phyloP scores from a whole-genome alignment of 2,329 filamentous ascomycete genomes.

The Penicillium frequentans region DNA sequence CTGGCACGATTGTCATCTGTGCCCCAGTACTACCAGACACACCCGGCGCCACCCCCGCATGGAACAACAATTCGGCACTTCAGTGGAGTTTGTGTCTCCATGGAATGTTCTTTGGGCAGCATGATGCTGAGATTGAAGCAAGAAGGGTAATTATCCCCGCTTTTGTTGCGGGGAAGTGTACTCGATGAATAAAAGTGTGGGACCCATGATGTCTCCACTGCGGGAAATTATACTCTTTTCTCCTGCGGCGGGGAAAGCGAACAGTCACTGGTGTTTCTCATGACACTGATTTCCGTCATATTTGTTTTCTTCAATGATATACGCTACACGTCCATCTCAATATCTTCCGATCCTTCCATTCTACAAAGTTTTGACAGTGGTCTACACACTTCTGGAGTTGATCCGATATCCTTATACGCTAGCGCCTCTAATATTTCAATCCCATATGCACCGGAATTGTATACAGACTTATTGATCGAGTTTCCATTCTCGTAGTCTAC shows the following conservation, averaged over 20 bases:
- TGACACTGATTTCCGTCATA: no score
- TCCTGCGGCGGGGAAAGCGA: not conserved
- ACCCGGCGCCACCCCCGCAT: no score
- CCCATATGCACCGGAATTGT: not conserved
- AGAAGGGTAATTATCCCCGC: slow-evolving; percentile 8
- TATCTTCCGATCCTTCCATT: not conserved
- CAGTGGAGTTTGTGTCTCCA: slow-evolving; percentile 1
- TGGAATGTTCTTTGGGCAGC: slow-evolving; percentile 1
- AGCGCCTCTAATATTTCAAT: not conserved
- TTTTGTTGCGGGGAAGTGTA: not conserved
- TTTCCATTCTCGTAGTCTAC: no score
- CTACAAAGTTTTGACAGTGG: not conserved
- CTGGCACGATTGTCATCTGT: not conserved
- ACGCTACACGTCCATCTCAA: not conserved
- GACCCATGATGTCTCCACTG: slow-evolving; percentile 1
- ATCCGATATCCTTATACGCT: not conserved
- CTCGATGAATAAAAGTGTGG: not conserved
- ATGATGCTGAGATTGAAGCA: not conserved
- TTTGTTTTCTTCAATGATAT: no score
- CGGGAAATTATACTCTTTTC: slow-evolving; percentile 10
- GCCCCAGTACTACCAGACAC: no score
- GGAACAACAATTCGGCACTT: not conserved
- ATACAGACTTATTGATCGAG: no score
- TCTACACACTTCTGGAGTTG: not conserved
- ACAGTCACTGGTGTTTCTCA: not conserved